Conservation (phyloP, 2,329 filamentous ascomycete species). For the Hypoxylon sp. region DNA sequence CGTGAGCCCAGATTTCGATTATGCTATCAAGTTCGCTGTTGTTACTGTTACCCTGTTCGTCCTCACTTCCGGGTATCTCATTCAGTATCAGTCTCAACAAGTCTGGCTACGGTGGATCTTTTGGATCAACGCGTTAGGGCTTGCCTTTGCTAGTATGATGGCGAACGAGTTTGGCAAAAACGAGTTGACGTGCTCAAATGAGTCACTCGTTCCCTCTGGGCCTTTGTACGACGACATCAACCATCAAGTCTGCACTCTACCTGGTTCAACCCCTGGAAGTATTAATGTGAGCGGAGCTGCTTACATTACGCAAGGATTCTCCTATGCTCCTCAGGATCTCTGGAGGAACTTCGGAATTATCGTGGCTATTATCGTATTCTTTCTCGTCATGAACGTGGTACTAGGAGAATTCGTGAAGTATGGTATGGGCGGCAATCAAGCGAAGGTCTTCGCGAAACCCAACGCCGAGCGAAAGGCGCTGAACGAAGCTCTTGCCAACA, state of each 20-base stretch:
- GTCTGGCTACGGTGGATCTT: slow-evolving; percentile 85
- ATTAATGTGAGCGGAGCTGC: slow-evolving; percentile 71
- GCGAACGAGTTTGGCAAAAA: slow-evolving; percentile 84
- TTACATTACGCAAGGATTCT: slow-evolving; percentile 78
- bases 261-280: slow-evolving; percentile 77
- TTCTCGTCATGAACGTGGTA: slow-evolving; percentile 80
- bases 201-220: slow-evolving; percentile 78
- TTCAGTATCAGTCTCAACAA: slow-evolving; percentile 80
- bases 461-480: slow-evolving; percentile 74
- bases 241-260: slow-evolving; percentile 84
- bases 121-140: slow-evolving; percentile 79
- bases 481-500: slow-evolving; percentile 72
- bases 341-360: slow-evolving; percentile 91
- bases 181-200: slow-evolving; percentile 74
- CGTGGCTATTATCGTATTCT: slow-evolving; percentile 78
- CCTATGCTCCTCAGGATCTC: slow-evolving; percentile 74
- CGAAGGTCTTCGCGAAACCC: slow-evolving; percentile 80
- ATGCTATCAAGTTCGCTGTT: slow-evolving; percentile 85
- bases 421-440: slow-evolving; percentile 82
- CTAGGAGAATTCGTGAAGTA: slow-evolving; percentile 83
- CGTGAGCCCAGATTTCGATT: slow-evolving; percentile 83
- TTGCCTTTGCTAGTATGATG: slow-evolving; percentile 84
- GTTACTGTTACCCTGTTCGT: slow-evolving; percentile 86
- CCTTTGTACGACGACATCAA: slow-evolving; percentile 76
- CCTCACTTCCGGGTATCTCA: slow-evolving; percentile 84